Evolutionary conservation across 345 rosid genomes (phyloP), one percentile per base, ranked within the genome.

Genomic region (Citrus australasica): DNA sequence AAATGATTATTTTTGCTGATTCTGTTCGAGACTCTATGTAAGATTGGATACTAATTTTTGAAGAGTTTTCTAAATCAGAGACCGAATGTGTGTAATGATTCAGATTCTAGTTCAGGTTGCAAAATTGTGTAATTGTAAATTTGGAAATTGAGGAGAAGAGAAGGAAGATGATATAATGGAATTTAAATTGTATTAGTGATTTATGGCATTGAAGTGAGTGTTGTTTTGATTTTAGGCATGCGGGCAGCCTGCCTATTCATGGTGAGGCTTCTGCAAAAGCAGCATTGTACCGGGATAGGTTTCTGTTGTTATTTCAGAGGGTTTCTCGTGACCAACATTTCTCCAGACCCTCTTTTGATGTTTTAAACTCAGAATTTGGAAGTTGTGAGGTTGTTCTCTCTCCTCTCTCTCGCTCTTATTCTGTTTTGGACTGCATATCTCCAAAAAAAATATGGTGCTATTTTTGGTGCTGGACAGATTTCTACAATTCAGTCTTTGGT

Each of bases 251-350:
- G 21, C 90, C 97, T 35, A 82, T 92, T 75, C 98, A 94, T 3
- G 98, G 98, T 0, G 90, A 90, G 17, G 93, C 98, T 71, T 89
- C 91, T 79, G 87, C 97, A 0, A 94, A 96, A 79, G 87, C 90
- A 11, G 82, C 82, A 46, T 70, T 94, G 53, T 96, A 94, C 82
- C 90, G 84, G 78, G 98, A 96, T 61, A 85, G 99, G 81, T 90
- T 88, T 79, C 81, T 91, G 67, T 83, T 96, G 84, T 82, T 94
- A 78, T 88, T 67, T 67, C 99, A 94, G 87, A 89, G 98, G 83
- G 88, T 94, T 24, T 89, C 92, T 78, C 99, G 95, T 2, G 93
- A 91, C 51, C 91, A 85, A 73, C 92, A 90, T 86, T 92, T 96
- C 55, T 82, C 93, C 3, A 87, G 88, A 83, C 93, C 95, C 59